Percentiles rank a stretch among this genome's conserved stretches.
Evolutionary conservation across 2,329 filamentous ascomycete species (phyloP).

Genomic region (Pseudocercospora fijiensis): DNA sequence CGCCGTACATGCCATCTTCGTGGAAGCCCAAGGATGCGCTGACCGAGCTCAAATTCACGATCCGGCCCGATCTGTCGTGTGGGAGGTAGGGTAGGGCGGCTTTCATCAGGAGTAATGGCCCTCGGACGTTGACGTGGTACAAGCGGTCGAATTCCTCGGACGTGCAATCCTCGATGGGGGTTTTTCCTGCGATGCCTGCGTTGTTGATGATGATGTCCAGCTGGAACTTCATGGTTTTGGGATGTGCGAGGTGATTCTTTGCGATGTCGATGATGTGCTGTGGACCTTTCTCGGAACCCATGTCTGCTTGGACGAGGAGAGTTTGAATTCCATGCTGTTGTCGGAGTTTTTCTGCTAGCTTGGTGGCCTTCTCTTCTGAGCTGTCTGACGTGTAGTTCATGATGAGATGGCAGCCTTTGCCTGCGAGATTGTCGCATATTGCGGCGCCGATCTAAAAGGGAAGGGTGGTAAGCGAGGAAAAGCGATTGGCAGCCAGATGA

Average conservation of each 20-base stretch:
- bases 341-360: constrained; percentile 57
- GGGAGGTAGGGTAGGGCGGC: constrained; percentile 69
- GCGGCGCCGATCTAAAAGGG: constrained; percentile 73
- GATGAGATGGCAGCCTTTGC: constrained; percentile 67
- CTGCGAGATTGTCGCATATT: constrained; percentile 67
- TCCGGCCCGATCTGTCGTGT: constrained; percentile 63
- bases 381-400: constrained; percentile 70
- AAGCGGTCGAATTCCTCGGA: constrained; percentile 66
- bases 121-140: constrained; percentile 79
- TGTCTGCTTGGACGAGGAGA: constrained; percentile 67
- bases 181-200: constrained; percentile 68
- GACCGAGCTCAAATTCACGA: constrained; percentile 63
- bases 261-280: constrained; percentile 59
- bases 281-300: constrained; percentile 62
- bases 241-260: constrained; percentile 58
- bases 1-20: constrained; percentile 62
- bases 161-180: constrained; percentile 61
- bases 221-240: constrained; percentile 58
- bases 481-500: too few species aligned
- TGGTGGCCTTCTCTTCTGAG: constrained; percentile 53
- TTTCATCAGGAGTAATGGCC: constrained; percentile 74
- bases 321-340: constrained; percentile 60
- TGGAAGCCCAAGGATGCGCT: constrained; percentile 58
- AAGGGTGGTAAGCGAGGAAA: too few species aligned
- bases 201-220: constrained; percentile 83